phyloP scores from a whole-genome alignment of 1,139 yeast genomes.

The Magnusiomyces ingens region DNA sequence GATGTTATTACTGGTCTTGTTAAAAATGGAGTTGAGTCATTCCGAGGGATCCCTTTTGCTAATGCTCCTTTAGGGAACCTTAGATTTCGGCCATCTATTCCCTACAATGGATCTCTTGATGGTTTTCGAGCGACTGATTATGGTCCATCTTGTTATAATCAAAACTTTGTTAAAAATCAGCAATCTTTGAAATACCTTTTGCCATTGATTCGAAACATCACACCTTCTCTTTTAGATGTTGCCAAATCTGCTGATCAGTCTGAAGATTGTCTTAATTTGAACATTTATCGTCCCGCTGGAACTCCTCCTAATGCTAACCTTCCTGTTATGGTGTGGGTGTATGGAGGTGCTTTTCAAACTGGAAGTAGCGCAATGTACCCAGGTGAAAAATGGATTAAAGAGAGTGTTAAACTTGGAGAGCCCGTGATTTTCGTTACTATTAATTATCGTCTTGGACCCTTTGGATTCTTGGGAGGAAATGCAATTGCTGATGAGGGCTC shows the following conservation, averaged over 20 bases:
- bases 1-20: slow-evolving; percentile 10
- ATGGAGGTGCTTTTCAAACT: slow-evolving; percentile 34
- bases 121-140: slow-evolving; percentile 9
- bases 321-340: slow-evolving; percentile 35
- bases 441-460: slow-evolving; percentile 28
- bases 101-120: slow-evolving; percentile 5
- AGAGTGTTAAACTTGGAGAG: slow-evolving; percentile 21
- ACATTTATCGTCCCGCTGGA: slow-evolving; percentile 20
- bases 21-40: slow-evolving; percentile 11
- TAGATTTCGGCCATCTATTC: slow-evolving; percentile 12
- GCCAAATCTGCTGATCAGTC: slow-evolving; percentile 3
- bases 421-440: slow-evolving; percentile 22
- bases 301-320: slow-evolving; percentile 16
- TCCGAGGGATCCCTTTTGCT: slow-evolving; percentile 16
- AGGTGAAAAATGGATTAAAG: slow-evolving; percentile 17
- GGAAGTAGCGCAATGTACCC: slow-evolving; percentile 21
- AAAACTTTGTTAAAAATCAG: slow-evolving; percentile 3
- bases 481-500: slow-evolving; percentile 12
- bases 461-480: slow-evolving; percentile 29
- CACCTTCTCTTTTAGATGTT: slow-evolving; percentile 3
- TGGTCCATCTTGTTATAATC: slow-evolving; percentile 6
- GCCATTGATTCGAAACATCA: background rate
- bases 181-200: background rate
- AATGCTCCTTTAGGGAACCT: slow-evolving; percentile 15
- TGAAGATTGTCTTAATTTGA: slow-evolving; percentile 25